Percentiles rank a stretch among this genome's conserved stretches.
Conservation (phyloP, 2,329 filamentous ascomycete genomes). For the Pseudonectria buxi region DNA sequence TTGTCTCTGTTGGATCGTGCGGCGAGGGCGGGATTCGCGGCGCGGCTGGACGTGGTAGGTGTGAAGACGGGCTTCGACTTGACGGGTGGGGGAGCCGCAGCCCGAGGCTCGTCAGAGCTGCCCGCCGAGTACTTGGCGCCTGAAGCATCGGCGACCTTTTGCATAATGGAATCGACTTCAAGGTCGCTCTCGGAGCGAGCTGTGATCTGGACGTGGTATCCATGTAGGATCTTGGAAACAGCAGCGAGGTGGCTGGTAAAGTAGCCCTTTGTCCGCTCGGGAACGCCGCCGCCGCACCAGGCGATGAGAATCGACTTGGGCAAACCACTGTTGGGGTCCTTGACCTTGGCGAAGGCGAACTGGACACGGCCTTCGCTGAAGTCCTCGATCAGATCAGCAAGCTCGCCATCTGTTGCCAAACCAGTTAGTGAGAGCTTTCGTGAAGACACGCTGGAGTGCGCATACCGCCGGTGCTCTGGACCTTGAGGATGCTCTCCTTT, state of each 20-base stretch:
- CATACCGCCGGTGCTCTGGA: slow-evolving; percentile 81
- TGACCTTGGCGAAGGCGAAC: slow-evolving; percentile 94
- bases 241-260: slow-evolving; percentile 91
- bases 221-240: slow-evolving; percentile 87
- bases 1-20: slow-evolving; percentile 55
- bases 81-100: slow-evolving; percentile 58
- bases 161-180: slow-evolving; percentile 77
- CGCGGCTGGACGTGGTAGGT: slow-evolving; percentile 53
- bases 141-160: slow-evolving; percentile 91
- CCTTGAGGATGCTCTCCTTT: slow-evolving; percentile 94
- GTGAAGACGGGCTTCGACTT: slow-evolving; percentile 90
- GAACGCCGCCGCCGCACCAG: slow-evolving; percentile 96
- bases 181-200: slow-evolving; percentile 87
- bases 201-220: slow-evolving; percentile 96
- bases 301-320: slow-evolving; percentile 91
- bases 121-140: slow-evolving; percentile 86
- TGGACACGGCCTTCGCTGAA: slow-evolving; percentile 96
- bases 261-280: slow-evolving; percentile 97
- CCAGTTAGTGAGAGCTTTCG: slow-evolving; percentile 10
- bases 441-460: slow-evolving; percentile 1
- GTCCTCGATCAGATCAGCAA: slow-evolving; percentile 84
- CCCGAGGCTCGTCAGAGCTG: slow-evolving; percentile 45
- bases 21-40: slow-evolving; percentile 58
- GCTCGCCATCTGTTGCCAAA: slow-evolving; percentile 66
- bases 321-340: slow-evolving; percentile 81